Conservation (phyloP, 1,284 basidiomycete species). For the Ustilago tritici region DNA sequence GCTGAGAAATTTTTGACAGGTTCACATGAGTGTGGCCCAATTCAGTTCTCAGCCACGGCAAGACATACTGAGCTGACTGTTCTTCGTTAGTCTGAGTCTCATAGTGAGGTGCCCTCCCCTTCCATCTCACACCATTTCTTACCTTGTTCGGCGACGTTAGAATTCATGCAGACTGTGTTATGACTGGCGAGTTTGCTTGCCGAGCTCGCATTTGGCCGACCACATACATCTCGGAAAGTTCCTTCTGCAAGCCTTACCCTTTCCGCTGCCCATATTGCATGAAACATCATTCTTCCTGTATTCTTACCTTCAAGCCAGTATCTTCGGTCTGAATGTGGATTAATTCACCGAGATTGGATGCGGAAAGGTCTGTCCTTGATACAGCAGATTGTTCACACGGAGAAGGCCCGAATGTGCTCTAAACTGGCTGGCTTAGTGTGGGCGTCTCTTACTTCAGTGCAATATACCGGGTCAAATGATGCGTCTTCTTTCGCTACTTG, state of each 20-base stretch:
- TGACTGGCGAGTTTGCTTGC: background rate
- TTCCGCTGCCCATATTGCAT: background rate
- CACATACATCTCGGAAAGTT: background rate
- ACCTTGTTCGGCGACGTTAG: background rate
- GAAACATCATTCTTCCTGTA: background rate
- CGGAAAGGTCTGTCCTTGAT: background rate
- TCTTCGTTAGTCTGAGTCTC: too few species aligned
- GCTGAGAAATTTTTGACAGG: background rate
- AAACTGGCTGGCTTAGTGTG: too few species aligned
- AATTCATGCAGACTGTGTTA: background rate
- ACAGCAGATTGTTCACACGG: too few species aligned
- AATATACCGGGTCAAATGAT: too few species aligned
- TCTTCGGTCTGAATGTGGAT: background rate
- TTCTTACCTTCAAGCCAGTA: too few species aligned
- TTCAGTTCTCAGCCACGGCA: too few species aligned
- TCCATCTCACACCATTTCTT: background rate
- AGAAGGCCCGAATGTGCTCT: too few species aligned
- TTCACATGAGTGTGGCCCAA: background rate
- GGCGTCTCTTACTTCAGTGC: too few species aligned
- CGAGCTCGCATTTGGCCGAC: conserved; percentile 3
- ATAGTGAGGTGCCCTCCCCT: too few species aligned
- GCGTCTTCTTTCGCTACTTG: too few species aligned
- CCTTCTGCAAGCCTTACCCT: conserved; percentile 10
- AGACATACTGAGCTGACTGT: too few species aligned
- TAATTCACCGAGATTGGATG: background rate